These are phyloP conservation scores for Protomyces arabidopsidicola DNA, from an alignment of 1,139 yeast species.

Conservation along the genomic window DNA sequence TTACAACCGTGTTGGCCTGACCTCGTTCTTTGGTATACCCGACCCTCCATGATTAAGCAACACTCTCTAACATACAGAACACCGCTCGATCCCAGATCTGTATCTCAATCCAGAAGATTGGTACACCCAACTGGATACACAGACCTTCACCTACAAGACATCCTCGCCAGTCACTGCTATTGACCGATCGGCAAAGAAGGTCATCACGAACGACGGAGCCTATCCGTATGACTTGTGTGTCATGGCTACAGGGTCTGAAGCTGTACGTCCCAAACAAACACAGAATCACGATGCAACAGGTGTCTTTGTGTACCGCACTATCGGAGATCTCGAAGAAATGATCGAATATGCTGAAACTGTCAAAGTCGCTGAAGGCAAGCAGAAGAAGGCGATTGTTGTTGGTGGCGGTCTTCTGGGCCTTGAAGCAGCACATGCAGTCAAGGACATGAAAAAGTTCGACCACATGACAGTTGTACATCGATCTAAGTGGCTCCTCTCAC, in stretches of 20 bases:
- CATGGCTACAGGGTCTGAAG: constrained; percentile 40
- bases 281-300: constrained; percentile 37
- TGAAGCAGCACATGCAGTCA: constrained; percentile 42
- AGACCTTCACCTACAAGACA: constrained; percentile 39
- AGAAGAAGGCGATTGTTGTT: constrained; percentile 39
- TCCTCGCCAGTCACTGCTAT: constrained; percentile 37
- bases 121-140: constrained; percentile 37
- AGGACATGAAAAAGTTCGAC: constrained; percentile 38
- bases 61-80: background rate
- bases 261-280: constrained; percentile 37
- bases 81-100: constrained; percentile 37
- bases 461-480: constrained; percentile 40
- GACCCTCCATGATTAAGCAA: background rate
- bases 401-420: constrained; percentile 42
- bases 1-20: constrained; percentile 41
- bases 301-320: constrained; percentile 40
- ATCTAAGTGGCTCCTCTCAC: constrained; percentile 40
- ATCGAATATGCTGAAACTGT: constrained; percentile 35
- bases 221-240: constrained; percentile 38
- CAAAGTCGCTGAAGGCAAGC: constrained; percentile 20
- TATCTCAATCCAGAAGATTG: constrained; percentile 39
- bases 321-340: constrained; percentile 40
- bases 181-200: constrained; percentile 34
- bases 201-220: constrained; percentile 36
- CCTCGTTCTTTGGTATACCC: constrained; percentile 38